These are phyloP conservation scores for Wilcoxina mikolae DNA, from an alignment of 495 filamentous ascomycete species.

Conservation along the genomic window DNA sequence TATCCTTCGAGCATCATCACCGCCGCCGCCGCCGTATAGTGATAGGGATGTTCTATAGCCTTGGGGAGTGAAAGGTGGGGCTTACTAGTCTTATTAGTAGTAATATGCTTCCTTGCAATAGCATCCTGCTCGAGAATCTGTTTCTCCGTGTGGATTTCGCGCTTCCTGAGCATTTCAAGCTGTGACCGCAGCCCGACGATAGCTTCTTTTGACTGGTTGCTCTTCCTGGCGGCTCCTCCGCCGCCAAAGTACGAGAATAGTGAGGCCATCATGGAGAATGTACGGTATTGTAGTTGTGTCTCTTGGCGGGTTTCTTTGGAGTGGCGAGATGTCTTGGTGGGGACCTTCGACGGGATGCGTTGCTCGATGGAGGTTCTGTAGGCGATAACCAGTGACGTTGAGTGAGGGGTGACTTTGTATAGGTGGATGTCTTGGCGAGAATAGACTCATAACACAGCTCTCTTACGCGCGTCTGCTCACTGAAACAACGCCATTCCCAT, in stretches of 20 bases:
- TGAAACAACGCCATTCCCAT: too few species aligned
- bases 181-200: conserved; percentile 78
- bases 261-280: background rate
- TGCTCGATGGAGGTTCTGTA: too few species aligned
- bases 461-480: too few species aligned
- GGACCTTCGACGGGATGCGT: too few species aligned
- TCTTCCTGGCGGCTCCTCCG: conserved; percentile 61
- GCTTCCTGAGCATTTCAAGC: conserved; percentile 94
- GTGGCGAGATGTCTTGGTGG: too few species aligned
- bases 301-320: too few species aligned
- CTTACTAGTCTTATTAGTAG: conserved; percentile 45
- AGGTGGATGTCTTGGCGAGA: too few species aligned
- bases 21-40: background rate
- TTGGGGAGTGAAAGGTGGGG: background rate
- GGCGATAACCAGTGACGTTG: too few species aligned
- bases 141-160: conserved; percentile 75
- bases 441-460: too few species aligned
- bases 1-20: background rate
- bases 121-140: conserved; percentile 90
- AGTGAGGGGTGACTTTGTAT: too few species aligned
- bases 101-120: conserved; percentile 78
- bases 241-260: conserved; percentile 55
- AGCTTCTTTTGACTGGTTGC: conserved; percentile 91
- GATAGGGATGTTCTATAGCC: background rate
- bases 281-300: too few species aligned